phyloP scores from a whole-genome alignment of 1,284 basidiomycete species.

The Anthracocystis walkeri region DNA sequence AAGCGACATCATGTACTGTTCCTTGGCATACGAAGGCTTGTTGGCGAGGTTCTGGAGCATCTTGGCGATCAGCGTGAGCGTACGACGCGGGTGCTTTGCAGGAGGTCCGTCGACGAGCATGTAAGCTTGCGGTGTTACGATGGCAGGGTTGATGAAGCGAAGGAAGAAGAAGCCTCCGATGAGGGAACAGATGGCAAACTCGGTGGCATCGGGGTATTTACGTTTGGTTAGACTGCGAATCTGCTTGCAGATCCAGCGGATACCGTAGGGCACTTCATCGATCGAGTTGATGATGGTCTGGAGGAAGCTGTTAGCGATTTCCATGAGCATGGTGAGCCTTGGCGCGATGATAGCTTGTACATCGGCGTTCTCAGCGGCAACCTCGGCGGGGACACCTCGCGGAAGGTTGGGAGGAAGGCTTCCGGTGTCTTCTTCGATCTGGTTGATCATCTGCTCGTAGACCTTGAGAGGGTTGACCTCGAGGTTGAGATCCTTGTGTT shows the following conservation, averaged over 20 bases:
- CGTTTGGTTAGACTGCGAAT: conserved; percentile 95
- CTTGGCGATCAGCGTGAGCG: conserved; percentile 96
- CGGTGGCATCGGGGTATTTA: conserved; percentile 97
- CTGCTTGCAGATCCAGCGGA: conserved; percentile 99
- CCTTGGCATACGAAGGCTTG: conserved; percentile 97
- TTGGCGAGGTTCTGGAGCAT: conserved; percentile 99
- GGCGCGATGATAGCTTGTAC: conserved; percentile 98
- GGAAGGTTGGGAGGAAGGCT: conserved; percentile 88
- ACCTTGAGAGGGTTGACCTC: conserved; percentile 99
- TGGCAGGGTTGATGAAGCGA: conserved; percentile 99
- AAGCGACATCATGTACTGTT: conserved; percentile 96
- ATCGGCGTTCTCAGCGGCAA: conserved; percentile 90
- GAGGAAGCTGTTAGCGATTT: conserved; percentile 96
- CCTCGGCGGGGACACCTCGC: conserved; percentile 89
- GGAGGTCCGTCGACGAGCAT: conserved; percentile 98
- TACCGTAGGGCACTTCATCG: conserved; percentile 97
- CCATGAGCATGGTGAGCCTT: conserved; percentile 96
- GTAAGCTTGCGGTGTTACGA: conserved; percentile 98
- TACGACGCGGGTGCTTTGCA: conserved; percentile 94
- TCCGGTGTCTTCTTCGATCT: conserved; percentile 96
- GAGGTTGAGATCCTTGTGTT: conserved; percentile 96
- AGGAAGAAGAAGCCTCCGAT: conserved; percentile 99
- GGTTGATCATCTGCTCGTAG: conserved; percentile 73
- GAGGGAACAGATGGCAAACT: conserved; percentile 96
- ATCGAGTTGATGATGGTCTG: conserved; percentile 97